phyloP scores from a whole-genome alignment of 139 green algal species.

The Coelastrella sp. region DNA sequence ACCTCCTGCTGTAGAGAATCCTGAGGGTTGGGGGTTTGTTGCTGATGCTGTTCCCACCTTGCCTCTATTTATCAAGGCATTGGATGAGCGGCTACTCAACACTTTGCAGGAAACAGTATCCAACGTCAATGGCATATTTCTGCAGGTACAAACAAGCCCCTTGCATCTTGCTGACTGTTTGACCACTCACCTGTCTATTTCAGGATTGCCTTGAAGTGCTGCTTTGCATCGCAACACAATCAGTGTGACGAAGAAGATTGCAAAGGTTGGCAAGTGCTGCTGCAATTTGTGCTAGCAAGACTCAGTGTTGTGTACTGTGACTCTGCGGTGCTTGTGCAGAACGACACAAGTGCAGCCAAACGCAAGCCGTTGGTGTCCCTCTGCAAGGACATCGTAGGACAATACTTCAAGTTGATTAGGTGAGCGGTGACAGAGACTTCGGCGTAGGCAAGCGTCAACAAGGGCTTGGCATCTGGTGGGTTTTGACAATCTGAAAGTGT shows the following conservation, averaged over 20 bases:
- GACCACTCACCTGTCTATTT: no score
- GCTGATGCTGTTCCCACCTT: background rate
- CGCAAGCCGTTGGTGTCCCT: constrained; percentile 60
- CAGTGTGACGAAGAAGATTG: no score
- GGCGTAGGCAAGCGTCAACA: no score
- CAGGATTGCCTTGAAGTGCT: no score
- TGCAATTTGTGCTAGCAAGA: background rate
- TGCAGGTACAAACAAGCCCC: no score
- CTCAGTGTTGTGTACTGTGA: background rate
- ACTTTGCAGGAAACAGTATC: constrained; percentile 65
- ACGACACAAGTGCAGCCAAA: constrained; percentile 40
- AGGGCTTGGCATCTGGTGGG: no score
- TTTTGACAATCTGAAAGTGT: no score
- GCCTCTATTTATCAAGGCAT: background rate
- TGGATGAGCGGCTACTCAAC: constrained; percentile 67
- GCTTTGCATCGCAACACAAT: no score
- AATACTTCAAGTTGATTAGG: constrained; percentile 67
- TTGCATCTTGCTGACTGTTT: no score
- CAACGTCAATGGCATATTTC: constrained; percentile 68
- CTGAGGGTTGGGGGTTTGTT: constrained; percentile 56
- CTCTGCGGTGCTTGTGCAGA: constrained; percentile 27
- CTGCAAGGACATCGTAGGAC: constrained; percentile 49
- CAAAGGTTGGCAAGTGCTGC: background rate
- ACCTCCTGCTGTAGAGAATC: constrained; percentile 26
- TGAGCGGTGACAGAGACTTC: no score